These are phyloP conservation scores for Candida odintsovae DNA, from an alignment of 805 yeast genomes.

Conservation along the genomic window DNA sequence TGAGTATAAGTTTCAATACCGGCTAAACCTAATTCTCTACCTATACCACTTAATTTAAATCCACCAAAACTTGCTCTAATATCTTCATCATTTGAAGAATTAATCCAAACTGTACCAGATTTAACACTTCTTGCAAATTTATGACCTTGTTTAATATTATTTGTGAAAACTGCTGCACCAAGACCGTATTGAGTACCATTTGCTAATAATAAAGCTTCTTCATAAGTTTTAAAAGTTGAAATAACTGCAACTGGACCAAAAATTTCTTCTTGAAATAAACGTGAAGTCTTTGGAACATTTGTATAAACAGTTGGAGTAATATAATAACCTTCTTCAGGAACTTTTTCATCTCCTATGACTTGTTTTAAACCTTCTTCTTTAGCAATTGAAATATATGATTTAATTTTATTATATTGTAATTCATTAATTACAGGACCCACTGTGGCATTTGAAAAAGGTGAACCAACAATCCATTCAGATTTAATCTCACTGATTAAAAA, in stretches of 20 bases:
- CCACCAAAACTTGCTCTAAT: conserved; percentile 76
- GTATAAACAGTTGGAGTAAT: conserved; percentile 73
- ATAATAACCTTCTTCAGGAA: conserved; percentile 49
- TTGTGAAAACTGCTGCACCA: conserved; percentile 77
- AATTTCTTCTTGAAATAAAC: conserved; percentile 72
- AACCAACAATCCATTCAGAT: conserved; percentile 49
- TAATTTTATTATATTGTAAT: conserved; percentile 48
- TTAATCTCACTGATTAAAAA: conserved; percentile 40
- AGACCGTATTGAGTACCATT: conserved; percentile 74
- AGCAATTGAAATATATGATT: conserved; percentile 39
- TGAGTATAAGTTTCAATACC: conserved; percentile 70
- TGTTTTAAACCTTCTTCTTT: conserved; percentile 43
- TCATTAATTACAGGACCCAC: conserved; percentile 62
- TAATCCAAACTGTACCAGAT: conserved; percentile 68
- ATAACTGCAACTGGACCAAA: conserved; percentile 82
- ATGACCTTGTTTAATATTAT: conserved; percentile 61
- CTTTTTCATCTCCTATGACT: conserved; percentile 34
- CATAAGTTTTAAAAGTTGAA: conserved; percentile 58
- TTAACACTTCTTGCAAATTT: conserved; percentile 51
- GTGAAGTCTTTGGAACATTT: conserved; percentile 59
- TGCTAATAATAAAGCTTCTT: conserved; percentile 63
- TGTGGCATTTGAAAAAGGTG: conserved; percentile 43
- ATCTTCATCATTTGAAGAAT: conserved; percentile 62
- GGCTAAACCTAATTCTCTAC: conserved; percentile 74
- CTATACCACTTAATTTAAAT: conserved; percentile 71